A percentile compares a stretch with the other conserved stretches of the same genome.
Evolutionary conservation across 2,329 filamentous ascomycete genomes (phyloP).

Genomic region (Magnaporthiopsis rhizophila): DNA sequence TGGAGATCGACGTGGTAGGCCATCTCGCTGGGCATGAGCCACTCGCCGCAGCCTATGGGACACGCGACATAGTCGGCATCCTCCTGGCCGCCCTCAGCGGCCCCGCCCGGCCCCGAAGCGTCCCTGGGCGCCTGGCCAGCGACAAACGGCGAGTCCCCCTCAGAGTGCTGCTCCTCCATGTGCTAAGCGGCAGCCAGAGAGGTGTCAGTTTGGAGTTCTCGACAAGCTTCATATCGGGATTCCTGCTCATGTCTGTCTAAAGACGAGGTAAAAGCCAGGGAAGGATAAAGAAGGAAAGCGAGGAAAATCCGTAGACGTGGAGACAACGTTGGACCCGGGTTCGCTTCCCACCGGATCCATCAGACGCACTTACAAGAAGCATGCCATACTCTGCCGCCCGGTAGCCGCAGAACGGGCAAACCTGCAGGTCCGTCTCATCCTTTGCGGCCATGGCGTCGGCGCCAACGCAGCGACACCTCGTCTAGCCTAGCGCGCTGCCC

Average conservation of each 20-base stretch:
- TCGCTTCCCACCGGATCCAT: neutral
- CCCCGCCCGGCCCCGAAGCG: slow-evolving; percentile 13
- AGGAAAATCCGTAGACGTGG: neutral
- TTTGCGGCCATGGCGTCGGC: neutral
- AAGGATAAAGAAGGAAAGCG: neutral
- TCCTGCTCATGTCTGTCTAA: neutral
- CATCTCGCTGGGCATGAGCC: slow-evolving; percentile 42
- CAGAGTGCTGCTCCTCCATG: slow-evolving; percentile 18
- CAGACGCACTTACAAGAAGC: slow-evolving; percentile 22
- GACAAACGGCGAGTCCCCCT: slow-evolving; percentile 9
- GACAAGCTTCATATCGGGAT: neutral
- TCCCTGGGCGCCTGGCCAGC: slow-evolving; percentile 8
- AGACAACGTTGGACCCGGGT: neutral
- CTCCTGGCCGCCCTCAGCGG: slow-evolving; percentile 16
- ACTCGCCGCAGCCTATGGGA: slow-evolving; percentile 50
- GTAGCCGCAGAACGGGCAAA: slow-evolving; percentile 33
- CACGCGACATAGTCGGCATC: slow-evolving; percentile 41
- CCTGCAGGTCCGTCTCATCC: slow-evolving; percentile 10
- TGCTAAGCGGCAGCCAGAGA: slow-evolving; percentile 16
- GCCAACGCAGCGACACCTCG: neutral
- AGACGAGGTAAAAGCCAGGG: neutral
- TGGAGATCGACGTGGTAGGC: slow-evolving; percentile 54
- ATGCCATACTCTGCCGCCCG: slow-evolving; percentile 27
- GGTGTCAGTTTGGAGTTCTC: slow-evolving; percentile 1
- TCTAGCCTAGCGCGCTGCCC: neutral